Percentiles rank a stretch among this genome's conserved stretches.
Evolutionary conservation across 305 asterid genomes (phyloP).

Genomic region (Solanum chacoense): DNA sequence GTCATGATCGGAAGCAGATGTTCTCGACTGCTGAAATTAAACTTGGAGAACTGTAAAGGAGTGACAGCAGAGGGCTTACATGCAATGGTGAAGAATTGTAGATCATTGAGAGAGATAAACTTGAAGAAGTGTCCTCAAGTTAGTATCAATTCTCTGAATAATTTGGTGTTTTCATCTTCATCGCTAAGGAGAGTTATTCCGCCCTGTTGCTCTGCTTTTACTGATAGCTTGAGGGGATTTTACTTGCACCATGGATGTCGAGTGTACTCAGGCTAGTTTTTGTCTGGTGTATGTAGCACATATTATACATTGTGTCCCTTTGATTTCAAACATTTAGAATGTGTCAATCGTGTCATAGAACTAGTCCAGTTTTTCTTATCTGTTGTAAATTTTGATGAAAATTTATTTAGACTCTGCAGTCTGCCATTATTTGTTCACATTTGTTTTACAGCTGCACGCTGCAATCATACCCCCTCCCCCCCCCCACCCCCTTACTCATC

Average conservation of each 20-base stretch:
- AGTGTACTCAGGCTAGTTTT: not conserved
- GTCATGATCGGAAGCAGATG: constrained; percentile 9
- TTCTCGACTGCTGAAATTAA: not conserved
- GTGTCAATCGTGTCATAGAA: not conserved
- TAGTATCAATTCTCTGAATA: not conserved
- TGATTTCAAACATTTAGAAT: not conserved
- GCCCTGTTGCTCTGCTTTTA: not conserved
- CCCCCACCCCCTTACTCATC: not conserved
- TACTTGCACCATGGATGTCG: constrained; percentile 12
- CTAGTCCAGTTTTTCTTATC: not conserved
- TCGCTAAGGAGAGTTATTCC: constrained; percentile 4
- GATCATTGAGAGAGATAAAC: constrained; percentile 8
- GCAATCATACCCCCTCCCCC: not conserved
- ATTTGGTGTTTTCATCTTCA: constrained; percentile 3
- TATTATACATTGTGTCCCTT: not conserved
- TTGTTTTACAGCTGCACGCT: not conserved
- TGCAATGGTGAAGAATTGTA: constrained; percentile 1
- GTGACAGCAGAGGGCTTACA: constrained; percentile 3
- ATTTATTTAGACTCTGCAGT: not conserved
- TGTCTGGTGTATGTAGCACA: not conserved
- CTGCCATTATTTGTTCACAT: not conserved
- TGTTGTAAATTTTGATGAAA: not conserved
- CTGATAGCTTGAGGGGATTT: constrained; percentile 3
- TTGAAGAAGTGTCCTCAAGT: not conserved
- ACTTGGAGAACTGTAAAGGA: constrained; percentile 2